Percentiles rank a stretch among this genome's conserved stretches.
These are phyloP conservation scores for Biancaea sappan DNA, from an alignment of 306 rosid genomes.

Conservation along the genomic window DNA sequence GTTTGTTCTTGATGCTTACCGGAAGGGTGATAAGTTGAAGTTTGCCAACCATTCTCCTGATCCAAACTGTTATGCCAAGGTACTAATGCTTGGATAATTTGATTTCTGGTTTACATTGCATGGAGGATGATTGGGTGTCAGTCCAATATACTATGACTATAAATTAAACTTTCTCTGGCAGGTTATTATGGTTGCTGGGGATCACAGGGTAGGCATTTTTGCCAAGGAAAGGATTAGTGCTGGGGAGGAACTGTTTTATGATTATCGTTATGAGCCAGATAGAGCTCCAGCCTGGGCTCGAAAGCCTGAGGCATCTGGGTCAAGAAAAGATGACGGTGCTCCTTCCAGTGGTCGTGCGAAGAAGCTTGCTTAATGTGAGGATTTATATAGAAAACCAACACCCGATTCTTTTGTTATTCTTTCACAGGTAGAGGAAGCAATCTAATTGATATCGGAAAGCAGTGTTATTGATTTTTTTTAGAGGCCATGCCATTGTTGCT, in stretches of 20 bases:
- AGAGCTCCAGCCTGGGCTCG: slow-evolving; percentile 99
- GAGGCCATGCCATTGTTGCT: slow-evolving; percentile 54
- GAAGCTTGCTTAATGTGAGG: slow-evolving; percentile 73
- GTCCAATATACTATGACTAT: not conserved
- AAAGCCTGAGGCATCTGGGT: slow-evolving; percentile 86
- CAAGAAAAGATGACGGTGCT: slow-evolving; percentile 84
- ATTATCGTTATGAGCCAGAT: slow-evolving; percentile 95
- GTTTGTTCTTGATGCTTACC: slow-evolving; percentile 97
- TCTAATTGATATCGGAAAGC: slow-evolving; percentile 54
- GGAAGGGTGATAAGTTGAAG: slow-evolving; percentile 97
- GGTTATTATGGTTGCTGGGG: slow-evolving; percentile 99
- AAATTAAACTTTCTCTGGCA: slow-evolving; percentile 41
- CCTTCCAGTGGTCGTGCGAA: slow-evolving; percentile 96
- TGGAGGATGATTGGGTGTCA: not conserved
- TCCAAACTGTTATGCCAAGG: slow-evolving; percentile 99
- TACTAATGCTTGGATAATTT: slow-evolving; percentile 28
- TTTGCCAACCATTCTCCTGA: slow-evolving; percentile 98
- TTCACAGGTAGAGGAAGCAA: slow-evolving; percentile 56
- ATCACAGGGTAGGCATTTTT: slow-evolving; percentile 97
- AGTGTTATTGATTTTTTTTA: slow-evolving; percentile 49
- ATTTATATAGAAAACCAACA: slow-evolving; percentile 23
- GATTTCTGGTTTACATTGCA: slow-evolving; percentile 19
- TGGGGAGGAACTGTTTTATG: slow-evolving; percentile 98
- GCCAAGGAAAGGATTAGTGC: slow-evolving; percentile 94
- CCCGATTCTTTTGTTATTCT: slow-evolving; percentile 56